phyloP scores from a whole-genome alignment of 495 filamentous ascomycete species.

The Aspergillus carlsbadensis region DNA sequence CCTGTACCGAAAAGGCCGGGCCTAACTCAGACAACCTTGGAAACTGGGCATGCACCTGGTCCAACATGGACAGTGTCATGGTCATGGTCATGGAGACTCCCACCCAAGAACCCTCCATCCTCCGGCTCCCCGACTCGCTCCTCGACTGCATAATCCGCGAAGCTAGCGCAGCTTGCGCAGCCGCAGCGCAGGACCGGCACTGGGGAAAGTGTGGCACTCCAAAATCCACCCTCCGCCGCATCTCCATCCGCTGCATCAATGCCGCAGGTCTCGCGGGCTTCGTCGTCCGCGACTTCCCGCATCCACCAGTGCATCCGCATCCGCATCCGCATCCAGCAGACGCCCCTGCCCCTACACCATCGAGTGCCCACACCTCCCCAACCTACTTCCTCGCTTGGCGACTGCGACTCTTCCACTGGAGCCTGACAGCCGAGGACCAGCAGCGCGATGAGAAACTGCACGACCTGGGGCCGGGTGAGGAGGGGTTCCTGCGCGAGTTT shows the following conservation, averaged over 20 bases:
- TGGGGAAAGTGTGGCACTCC: too few species aligned
- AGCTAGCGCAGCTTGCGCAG: background rate
- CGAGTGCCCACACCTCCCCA: background rate
- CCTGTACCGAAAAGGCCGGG: too few species aligned
- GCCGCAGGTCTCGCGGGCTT: background rate
- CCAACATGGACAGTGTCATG: too few species aligned
- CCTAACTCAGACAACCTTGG: too few species aligned
- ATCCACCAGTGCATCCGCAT: too few species aligned
- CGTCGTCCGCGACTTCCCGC: background rate
- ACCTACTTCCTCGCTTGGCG: background rate
- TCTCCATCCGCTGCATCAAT: background rate
- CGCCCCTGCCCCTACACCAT: too few species aligned
- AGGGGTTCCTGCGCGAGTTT: background rate
- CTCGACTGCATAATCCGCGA: conserved; percentile 1
- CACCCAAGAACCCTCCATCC: background rate
- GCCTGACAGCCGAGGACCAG: conserved; percentile 1
- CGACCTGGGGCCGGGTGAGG: background rate
- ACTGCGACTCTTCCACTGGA: background rate
- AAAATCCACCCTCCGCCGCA: background rate
- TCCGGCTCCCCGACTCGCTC: conserved; percentile 1
- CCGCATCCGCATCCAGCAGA: too few species aligned
- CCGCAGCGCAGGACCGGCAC: too few species aligned
- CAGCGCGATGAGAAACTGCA: background rate
- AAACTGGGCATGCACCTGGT: too few species aligned
- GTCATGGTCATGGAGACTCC: too few species aligned